phyloP scores from a whole-genome alignment of 1,284 basidiomycete species.

The Cryptococcus maquisensis region DNA sequence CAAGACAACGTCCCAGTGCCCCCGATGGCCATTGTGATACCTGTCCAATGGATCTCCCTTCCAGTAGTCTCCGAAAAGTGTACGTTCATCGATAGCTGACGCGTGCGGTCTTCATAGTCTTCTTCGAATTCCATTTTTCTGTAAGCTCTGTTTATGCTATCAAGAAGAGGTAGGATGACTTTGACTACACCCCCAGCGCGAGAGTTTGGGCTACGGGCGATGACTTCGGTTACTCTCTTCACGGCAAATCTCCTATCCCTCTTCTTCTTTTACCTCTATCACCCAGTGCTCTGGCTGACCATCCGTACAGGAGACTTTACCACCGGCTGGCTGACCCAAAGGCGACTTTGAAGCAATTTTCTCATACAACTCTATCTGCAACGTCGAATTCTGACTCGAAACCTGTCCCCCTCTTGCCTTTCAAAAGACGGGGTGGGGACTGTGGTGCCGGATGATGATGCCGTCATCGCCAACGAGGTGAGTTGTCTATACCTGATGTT shows the following conservation, averaged over 20 bases:
- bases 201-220: slow-evolving; percentile 17
- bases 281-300: not conserved
- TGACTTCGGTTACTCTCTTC: slow-evolving; percentile 16
- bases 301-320: slow-evolving; percentile 15
- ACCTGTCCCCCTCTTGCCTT: slow-evolving; percentile 18
- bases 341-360: slow-evolving; percentile 16
- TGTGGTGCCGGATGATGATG: slow-evolving; percentile 9
- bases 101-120: slow-evolving; percentile 12
- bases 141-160: slow-evolving; percentile 6
- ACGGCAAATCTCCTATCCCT: slow-evolving; percentile 6
- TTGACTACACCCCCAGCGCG: slow-evolving; percentile 7
- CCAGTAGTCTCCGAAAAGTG: too few relatives aligned
- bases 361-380: slow-evolving; percentile 10
- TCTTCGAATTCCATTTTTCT: slow-evolving; percentile 30
- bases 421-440: not conserved
- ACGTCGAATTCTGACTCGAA: slow-evolving; percentile 15
- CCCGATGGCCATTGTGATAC: too few relatives aligned
- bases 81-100: not conserved
- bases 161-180: slow-evolving; percentile 7
- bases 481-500: not conserved
- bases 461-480: slow-evolving; percentile 18
- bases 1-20: too few relatives aligned
- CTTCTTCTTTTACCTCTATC: not conserved
- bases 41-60: too few relatives aligned
- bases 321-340: slow-evolving; percentile 14